Base-by-base conservation (phyloP, 352 stramenopile species). In the Phytophthora citrophthora region DNA sequence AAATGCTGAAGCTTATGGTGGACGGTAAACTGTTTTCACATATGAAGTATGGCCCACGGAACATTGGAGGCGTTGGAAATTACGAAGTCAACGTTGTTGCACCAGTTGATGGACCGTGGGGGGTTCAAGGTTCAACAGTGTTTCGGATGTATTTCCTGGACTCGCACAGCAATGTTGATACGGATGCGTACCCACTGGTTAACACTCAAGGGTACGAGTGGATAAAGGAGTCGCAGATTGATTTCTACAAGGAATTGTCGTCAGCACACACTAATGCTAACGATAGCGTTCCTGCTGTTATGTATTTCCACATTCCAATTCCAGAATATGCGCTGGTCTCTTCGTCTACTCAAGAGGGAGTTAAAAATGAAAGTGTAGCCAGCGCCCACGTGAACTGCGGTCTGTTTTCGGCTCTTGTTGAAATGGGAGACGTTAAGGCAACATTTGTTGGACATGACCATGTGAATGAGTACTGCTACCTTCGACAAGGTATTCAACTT, bases 141-240 rank as follows among this genome's bases (percentile, higher is more conserved):
- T 83, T 90, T 29, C 78, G 76, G 24, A 86, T 91, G 80, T 91
- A 91, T 68, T 90, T 91, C 47, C 54, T 91, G 20, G 83, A 91
- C 50, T 90, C 78, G 2, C 61, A 76, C 36, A 58, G 48, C 9
- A 68, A 64, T n/a, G 71, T 81, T 6, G 54, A 86, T 54, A 64
- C 49, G 4, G 8, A 31, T 2, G 61, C 45, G 8, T 76, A 73
- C 26, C 75, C 70, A 16, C 58, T 70, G 29, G 49, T 79, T 5
- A 57, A 64, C 36, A 39, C 20, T 49, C 48, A 23, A 32, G 59
- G 34, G 13, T 82, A 85, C 48, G 77, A 85, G 47, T 83, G 68
- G 66, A 74, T 89, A 58, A 83, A 80, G 64, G 61, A 64, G 41
- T 68, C 56, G n/a, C 79, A 86, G 54, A 68, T 85, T 41, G 38